A percentile compares a stretch with the other conserved stretches of the same genome.
phyloP scores from a whole-genome alignment of 805 yeast genomes.

The Spathaspora arborariae region DNA sequence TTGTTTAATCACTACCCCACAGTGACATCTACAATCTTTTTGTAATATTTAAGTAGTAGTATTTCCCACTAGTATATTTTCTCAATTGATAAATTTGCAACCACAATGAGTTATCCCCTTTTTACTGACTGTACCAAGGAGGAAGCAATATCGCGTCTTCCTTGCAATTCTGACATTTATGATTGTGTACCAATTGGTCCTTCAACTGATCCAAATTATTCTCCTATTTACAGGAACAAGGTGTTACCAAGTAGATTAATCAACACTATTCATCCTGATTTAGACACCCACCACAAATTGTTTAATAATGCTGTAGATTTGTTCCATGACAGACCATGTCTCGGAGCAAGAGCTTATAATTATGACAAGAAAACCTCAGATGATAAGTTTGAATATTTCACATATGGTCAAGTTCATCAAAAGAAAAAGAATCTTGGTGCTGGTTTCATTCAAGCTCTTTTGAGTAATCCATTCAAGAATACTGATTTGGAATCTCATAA shows the following conservation, averaged over 20 bases:
- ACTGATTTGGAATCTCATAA: constrained; percentile 12
- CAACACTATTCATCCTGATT: constrained; percentile 14
- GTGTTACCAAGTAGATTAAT: constrained; percentile 11
- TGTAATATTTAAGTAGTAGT: not conserved
- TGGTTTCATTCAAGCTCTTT: constrained; percentile 29
- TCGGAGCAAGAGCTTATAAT: constrained; percentile 20
- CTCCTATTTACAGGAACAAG: constrained; percentile 45
- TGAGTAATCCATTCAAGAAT: constrained; percentile 20
- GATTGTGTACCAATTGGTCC: constrained; percentile 29
- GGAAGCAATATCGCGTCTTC: constrained; percentile 8
- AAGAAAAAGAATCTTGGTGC: constrained; percentile 34
- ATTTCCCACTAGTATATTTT: not conserved
- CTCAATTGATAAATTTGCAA: not conserved
- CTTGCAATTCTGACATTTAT: constrained; percentile 7
- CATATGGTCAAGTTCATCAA: constrained; percentile 27
- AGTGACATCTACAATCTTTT: not conserved
- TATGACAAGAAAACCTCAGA: constrained; percentile 10
- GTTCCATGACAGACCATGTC: constrained; percentile 17
- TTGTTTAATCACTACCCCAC: not conserved
- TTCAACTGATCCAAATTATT: constrained; percentile 11
- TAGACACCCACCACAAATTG: constrained; percentile 20
- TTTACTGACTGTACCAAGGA: not conserved
- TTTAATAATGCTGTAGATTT: constrained; percentile 17
- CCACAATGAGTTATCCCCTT: not conserved
- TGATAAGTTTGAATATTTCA: constrained; percentile 10